Base-by-base conservation (phyloP, 2,329 filamentous ascomycete genomes). In the Pseudopyricularia cyperi region DNA sequence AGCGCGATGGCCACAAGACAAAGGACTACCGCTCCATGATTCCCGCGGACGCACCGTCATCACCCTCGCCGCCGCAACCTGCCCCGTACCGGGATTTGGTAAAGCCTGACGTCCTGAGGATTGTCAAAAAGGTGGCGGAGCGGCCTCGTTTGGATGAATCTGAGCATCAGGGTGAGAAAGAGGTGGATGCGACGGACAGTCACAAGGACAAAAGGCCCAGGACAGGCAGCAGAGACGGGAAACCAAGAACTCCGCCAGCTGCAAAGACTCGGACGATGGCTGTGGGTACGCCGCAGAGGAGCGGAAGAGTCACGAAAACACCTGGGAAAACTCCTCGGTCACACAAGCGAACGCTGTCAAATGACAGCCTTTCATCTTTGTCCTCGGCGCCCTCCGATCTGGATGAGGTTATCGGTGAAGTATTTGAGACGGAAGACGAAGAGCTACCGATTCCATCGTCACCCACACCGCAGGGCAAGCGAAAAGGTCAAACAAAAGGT, bases 1-100 rank as follows among this genome's bases (percentile, higher is more conserved):
- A 83, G 63, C 71, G 68, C 54, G 73, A 80, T 57, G 79, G 76
- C 52, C 75, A 74, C 59, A 73, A 71, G 59, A 69, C 74, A 57
- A 68, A 76, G 62, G 67, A 71, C 60, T 70, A 71, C 55, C 69
- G 68, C 64, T 68, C 76, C 56, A 77, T 77, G 63, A 81, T 81
- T 11, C 62, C 69, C n/a, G 69, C 68, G 33, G 68, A 68, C 60
- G 67, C 64, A 57, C 63, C 63, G 51, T 66, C 68, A 54, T 67
- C 68, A 28, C 69, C 70, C 15, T 71, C 68, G 58, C 68, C 69
- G 57, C 69, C 76, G 22, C 70, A 70, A 62, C 60, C 66, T 53
- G 75, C 75, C 37, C 74, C 75, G 2, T 79, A 77, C 64, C 63
- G 60, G 32, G 62, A 69, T 35, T 66, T 79, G n/a, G 59, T 73